These are phyloP conservation scores for Ustilago xerochloae DNA, from an alignment of 1,284 basidiomycete species.

Conservation along the genomic window DNA sequence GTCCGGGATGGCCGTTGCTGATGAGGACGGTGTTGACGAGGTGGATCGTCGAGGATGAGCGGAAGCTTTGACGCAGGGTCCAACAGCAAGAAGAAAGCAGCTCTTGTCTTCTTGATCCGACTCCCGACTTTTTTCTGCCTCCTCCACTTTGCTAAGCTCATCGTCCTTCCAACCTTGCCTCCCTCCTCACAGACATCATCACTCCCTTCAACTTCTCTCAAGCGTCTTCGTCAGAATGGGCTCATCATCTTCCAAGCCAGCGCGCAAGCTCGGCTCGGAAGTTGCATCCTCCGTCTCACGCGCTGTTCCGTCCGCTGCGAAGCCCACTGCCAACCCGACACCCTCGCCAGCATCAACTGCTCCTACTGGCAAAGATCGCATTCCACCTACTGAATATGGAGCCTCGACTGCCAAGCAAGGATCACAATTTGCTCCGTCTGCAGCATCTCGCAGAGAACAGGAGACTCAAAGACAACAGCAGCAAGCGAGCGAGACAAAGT, in stretches of 20 bases:
- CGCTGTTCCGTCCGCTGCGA: slow-evolving; percentile 20
- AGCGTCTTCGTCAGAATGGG: slow-evolving; percentile 28
- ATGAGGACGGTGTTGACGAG: neutral
- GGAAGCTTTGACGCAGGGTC: slow-evolving; percentile 23
- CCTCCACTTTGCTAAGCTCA: slow-evolving; percentile 41
- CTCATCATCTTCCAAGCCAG: slow-evolving; percentile 52
- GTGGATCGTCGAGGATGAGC: neutral
- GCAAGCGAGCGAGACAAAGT: slow-evolving; percentile 45
- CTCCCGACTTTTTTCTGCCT: slow-evolving; percentile 16
- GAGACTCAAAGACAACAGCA: slow-evolving; percentile 31
- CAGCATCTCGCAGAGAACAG: slow-evolving; percentile 22
- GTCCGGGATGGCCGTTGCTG: neutral
- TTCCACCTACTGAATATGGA: slow-evolving; percentile 27
- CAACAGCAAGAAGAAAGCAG: slow-evolving; percentile 5
- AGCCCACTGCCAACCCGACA: slow-evolving; percentile 12
- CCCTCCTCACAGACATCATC: neutral
- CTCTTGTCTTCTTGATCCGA: slow-evolving; percentile 11
- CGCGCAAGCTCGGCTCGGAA: slow-evolving; percentile 43
- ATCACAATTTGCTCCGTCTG: slow-evolving; percentile 25
- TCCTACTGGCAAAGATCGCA: slow-evolving; percentile 3
- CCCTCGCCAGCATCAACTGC: neutral
- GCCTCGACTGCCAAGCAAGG: slow-evolving; percentile 24
- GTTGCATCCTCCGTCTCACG: slow-evolving; percentile 36
- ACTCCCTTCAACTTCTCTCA: neutral
- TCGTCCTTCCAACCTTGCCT: neutral